These are phyloP conservation scores for Lichtheimia hyalospora DNA, from an alignment of 371 early-diverging fungal species.

Conservation along the genomic window DNA sequence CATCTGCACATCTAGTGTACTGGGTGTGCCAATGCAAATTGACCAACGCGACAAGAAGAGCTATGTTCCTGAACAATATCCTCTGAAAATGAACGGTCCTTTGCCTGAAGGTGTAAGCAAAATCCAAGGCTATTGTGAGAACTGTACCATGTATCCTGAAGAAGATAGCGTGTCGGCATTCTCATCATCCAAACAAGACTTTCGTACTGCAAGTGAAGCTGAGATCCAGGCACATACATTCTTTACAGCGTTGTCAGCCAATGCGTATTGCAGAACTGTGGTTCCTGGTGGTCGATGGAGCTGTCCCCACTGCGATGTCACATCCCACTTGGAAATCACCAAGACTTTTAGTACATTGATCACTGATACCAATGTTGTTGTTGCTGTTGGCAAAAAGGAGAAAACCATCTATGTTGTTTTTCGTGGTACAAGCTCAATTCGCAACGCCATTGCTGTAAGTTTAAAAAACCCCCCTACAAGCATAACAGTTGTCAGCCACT, in stretches of 20 bases:
- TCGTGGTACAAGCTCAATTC: slow-evolving; percentile 24
- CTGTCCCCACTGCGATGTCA: slow-evolving; percentile 13
- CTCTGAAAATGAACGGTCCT: no score
- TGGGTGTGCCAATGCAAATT: no score
- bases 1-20: no score
- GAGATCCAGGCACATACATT: slow-evolving; percentile 6
- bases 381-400: slow-evolving; percentile 15
- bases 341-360: slow-evolving; percentile 16
- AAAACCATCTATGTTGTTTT: slow-evolving; percentile 23
- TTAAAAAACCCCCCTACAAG: no score
- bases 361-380: slow-evolving; percentile 16
- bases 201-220: slow-evolving; percentile 2
- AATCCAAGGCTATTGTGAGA: no score
- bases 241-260: slow-evolving; percentile 15
- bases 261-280: slow-evolving; percentile 17
- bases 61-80: not conserved
- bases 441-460: slow-evolving; percentile 21
- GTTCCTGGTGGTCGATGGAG: slow-evolving; percentile 14
- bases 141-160: no score
- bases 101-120: no score
- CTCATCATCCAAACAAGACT: not conserved
- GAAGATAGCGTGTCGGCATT: no score
- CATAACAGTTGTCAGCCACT: not conserved
- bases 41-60: not conserved
- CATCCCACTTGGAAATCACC: slow-evolving; percentile 10